Base-by-base conservation (phyloP, 306 rosid species). In the Myrica gale region DNA sequence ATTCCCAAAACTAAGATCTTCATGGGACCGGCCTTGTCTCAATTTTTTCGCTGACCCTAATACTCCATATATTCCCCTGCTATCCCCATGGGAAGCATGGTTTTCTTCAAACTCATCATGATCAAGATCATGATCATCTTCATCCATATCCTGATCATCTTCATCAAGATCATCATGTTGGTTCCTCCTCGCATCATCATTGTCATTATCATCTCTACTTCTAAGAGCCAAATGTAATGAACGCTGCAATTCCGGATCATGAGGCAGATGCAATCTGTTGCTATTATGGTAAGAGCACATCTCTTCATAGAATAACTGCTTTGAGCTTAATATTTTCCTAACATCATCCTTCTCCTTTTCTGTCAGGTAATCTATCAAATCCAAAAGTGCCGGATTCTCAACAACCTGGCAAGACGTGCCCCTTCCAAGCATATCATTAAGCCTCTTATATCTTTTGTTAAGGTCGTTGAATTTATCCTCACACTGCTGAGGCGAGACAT, bases 381-480 rank as follows among this genome's bases (percentile, higher is more conserved):
- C 98, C 86, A 93, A 79, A 73, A 93, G 84, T 5, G 83, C 79
- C 48, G 96, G 98, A 72, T 88, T 88, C 83, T 93, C 98, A 53
- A 93, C 98, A 82, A 93, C 96, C 68, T 85, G 87, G 81, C 98
- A 93, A 72, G 94, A 88, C 65, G 94, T 93, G 69, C 98, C 98
- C 74, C 96, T 86, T 73, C 98, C 98, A 58, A 93, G 87, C 89
- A 93, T 86, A 62, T 91, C 98, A 50, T 90, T 91, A 75, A 93
- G 97, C 71, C 85, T 86, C 84, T 93, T 91, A 70, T 93, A 93
- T 82, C 98, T 85, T 80, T 93, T 93, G 78, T 90, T 93, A 55
- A 93, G 97, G 80, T 93, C 98, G 69, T 93, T 93, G 78, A 93
- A 91, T 60, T 93, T 93, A 85, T 91, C 98, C 90, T 93, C 98